phyloP scores from a whole-genome alignment of 179 eudicot species.

The Pouteria campechiana region DNA sequence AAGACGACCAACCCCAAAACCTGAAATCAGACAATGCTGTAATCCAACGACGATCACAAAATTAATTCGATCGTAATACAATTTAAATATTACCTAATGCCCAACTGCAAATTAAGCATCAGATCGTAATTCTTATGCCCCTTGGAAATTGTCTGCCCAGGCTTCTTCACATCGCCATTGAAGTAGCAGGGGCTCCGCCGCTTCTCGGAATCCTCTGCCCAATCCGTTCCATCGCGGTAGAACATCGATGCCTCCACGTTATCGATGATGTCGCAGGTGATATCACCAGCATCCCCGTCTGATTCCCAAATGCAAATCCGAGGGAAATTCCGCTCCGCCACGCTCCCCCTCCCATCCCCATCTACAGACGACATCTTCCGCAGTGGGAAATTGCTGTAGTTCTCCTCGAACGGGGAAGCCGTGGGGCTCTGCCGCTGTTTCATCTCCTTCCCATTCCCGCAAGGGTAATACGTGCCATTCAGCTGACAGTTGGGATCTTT shows the following conservation, averaged over 20 bases:
- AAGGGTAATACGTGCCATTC: constrained; percentile 32
- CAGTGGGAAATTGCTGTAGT: too few species aligned
- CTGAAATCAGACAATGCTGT: constrained; percentile 6
- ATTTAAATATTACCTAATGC: constrained; percentile 53
- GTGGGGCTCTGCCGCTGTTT: constrained; percentile 4
- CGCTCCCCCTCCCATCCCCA: constrained; percentile 22
- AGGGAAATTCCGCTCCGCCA: constrained; percentile 39
- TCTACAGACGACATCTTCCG: constrained; percentile 42
- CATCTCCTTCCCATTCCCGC: background rate
- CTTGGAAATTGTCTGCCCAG: constrained; percentile 69
- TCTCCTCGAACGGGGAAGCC: too few species aligned
- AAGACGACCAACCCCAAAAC: constrained; percentile 9
- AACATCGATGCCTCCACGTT: constrained; percentile 69
- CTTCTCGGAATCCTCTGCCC: too few species aligned
- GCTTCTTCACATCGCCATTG: constrained; percentile 65
- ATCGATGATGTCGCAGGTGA: constrained; percentile 88
- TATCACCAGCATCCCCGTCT: constrained; percentile 91
- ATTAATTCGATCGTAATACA: background rate
- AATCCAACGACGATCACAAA: background rate
- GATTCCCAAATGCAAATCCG: constrained; percentile 93
- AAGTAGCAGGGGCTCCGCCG: constrained; percentile 43
- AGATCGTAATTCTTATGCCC: constrained; percentile 92
- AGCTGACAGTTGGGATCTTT: constrained; percentile 11
- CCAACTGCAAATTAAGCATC: constrained; percentile 95
- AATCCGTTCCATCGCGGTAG: constrained; percentile 35